Evolutionary conservation across 2,329 filamentous ascomycete genomes (phyloP), one percentile per base, ranked within the genome.

Genomic region (Alternaria sp.): DNA sequence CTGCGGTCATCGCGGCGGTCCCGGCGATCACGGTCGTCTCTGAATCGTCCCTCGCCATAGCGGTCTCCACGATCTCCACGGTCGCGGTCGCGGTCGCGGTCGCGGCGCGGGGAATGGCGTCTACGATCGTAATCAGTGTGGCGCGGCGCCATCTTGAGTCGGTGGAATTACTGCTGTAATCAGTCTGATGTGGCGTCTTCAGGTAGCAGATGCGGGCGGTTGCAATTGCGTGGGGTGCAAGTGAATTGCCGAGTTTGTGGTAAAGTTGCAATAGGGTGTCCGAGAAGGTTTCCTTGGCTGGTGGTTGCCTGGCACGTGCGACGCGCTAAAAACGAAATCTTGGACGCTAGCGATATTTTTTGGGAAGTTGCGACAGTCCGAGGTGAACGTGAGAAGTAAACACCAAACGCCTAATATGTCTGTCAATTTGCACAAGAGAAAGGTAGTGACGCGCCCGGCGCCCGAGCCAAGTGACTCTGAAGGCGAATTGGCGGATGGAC

Each of bases 41-140:
- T 62, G 41, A 60, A 53, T 33, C 61, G 61, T 34, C 60, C 57
- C 81, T 60, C 62, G 26, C 64, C 81, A 65, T 66, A 62, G 87
- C 85, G 64, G 85, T 86, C 61, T 53, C 65, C 69, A 24, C 69
- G 61, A 40, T 82, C 73, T 73, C 69, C 61, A 48, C 73, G 65
- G 51, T 64, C 58, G 49, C 73, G 65, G 51, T 64, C 58, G 44
- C 59, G 60, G 42, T 55, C 61, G 50, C 58, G 50, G 51, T 59
- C 65, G 36, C 58, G 58, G 40, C 58, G 54, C 54, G 70, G 65
- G 41, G 66, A 63, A 59, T 73, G 84, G 78, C 68, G 68, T 63
- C 83, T 66, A 44, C 63, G 65, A 56, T 72, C 66, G 75, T 88
- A 87, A 80, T 90, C 88, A 85, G 90, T 92, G 87, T 83, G 84